phyloP scores from a whole-genome alignment of 768 basidiomycete genomes.

The Collybia sordida region DNA sequence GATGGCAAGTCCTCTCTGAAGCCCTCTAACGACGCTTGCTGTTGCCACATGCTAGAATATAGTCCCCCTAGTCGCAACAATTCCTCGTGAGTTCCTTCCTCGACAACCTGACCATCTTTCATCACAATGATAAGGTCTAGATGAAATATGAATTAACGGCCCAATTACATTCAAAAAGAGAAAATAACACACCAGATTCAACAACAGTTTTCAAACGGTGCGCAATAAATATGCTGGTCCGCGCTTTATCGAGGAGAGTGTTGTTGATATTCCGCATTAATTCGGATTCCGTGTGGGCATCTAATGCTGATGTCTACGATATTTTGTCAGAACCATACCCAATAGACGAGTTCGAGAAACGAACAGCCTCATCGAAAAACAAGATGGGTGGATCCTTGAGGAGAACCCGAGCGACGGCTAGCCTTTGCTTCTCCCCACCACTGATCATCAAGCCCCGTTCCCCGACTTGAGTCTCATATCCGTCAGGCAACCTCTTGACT shows the following conservation, averaged over 20 bases:
- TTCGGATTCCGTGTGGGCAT: conserved; percentile 92
- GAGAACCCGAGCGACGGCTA: conserved; percentile 91
- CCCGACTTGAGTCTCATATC: conserved; percentile 89
- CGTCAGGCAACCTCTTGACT: conserved; percentile 77
- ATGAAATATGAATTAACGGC: conserved; percentile 1
- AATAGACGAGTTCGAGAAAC: conserved; percentile 28
- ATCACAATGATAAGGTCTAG: conserved; percentile 92
- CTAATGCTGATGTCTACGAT: conserved; percentile 89
- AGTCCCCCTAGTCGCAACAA: conserved; percentile 69
- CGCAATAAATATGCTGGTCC: conserved; percentile 97
- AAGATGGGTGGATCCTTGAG: conserved; percentile 94
- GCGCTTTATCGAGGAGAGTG: conserved; percentile 68
- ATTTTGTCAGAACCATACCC: neutral
- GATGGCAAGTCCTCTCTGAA: conserved; percentile 14
- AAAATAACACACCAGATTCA: conserved; percentile 65
- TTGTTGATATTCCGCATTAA: conserved; percentile 92
- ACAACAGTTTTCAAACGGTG: conserved; percentile 89
- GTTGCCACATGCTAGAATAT: conserved; percentile 81
- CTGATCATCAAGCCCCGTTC: conserved; percentile 98
- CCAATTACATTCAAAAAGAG: neutral
- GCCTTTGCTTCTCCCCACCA: conserved; percentile 96
- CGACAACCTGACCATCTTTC: conserved; percentile 85
- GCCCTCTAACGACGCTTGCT: conserved; percentile 56
- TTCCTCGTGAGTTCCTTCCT: conserved; percentile 92
- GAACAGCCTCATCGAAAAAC: conserved; percentile 97